A percentile compares a stretch with the other conserved stretches of the same genome.
phyloP scores from a whole-genome alignment of 257 asterid genomes.

The Cinchona pubescens region DNA sequence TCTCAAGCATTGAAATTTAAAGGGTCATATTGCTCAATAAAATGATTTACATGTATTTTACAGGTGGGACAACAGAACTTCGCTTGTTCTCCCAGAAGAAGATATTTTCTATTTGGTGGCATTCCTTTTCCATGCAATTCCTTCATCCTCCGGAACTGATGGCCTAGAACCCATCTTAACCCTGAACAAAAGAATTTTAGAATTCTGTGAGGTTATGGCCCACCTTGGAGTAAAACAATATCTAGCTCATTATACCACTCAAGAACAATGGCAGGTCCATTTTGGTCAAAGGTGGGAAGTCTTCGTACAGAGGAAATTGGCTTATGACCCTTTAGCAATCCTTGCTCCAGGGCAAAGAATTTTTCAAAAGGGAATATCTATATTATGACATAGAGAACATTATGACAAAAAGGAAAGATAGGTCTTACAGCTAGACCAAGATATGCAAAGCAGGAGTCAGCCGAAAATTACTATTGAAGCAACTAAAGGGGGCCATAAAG shows the following conservation, averaged over 20 bases:
- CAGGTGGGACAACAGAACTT: conserved; percentile 89
- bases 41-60: neutral
- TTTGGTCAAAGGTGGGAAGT: conserved; percentile 72
- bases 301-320: conserved; percentile 64
- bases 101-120: conserved; percentile 82
- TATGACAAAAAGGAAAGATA: conserved; percentile 3
- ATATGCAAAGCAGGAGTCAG: conserved; percentile 5
- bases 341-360: conserved; percentile 94
- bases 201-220: conserved; percentile 54
- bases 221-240: conserved; percentile 78
- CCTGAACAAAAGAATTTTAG: conserved; percentile 53
- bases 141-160: conserved; percentile 42
- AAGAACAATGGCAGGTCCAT: conserved; percentile 75
- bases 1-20: conserved; percentile 16
- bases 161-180: conserved; percentile 44
- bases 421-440: conserved; percentile 10
- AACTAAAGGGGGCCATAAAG: neutral
- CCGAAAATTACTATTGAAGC: neutral
- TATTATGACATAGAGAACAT: conserved; percentile 41
- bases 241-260: conserved; percentile 62
- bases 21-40: conserved; percentile 12
- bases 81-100: conserved; percentile 75
- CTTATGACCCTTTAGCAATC: conserved; percentile 79
- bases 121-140: conserved; percentile 63
- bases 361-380: conserved; percentile 57